Conservation (phyloP, 352 stramenopile genomes). For the Thalassiosira livingstoniorum region DNA sequence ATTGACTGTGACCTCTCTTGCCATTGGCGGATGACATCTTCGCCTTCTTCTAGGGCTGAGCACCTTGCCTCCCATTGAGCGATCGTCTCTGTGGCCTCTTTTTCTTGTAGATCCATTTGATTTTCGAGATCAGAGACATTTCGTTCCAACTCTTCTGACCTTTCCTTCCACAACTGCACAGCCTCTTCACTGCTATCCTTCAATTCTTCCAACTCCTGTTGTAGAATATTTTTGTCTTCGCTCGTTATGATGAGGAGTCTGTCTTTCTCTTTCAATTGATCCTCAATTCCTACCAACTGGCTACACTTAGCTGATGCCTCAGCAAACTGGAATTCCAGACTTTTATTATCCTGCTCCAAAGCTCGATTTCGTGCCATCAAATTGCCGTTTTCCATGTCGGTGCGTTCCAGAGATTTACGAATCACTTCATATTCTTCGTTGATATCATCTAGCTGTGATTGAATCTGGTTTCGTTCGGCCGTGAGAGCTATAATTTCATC, state of each 20-base stretch:
- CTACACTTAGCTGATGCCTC: conserved; percentile 23
- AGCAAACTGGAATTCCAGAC: conserved; percentile 47
- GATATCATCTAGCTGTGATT: conserved; percentile 47
- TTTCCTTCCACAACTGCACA: conserved; percentile 49
- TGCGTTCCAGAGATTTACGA: conserved; percentile 32
- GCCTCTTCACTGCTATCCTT: conserved; percentile 35
- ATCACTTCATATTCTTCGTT: conserved; percentile 41
- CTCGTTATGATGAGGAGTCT: conserved; percentile 32
- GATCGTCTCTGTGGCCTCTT: conserved; percentile 69
- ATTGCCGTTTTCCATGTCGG: conserved; percentile 48
- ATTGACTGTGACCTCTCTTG: conserved; percentile 53
- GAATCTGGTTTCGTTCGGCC: conserved; percentile 52
- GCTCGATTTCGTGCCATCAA: conserved; percentile 47
- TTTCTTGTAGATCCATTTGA: conserved; percentile 67
- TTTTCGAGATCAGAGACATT: conserved; percentile 49
- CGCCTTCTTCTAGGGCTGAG: conserved; percentile 52
- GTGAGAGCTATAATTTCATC: conserved; percentile 58
- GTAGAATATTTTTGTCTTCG: conserved; percentile 36
- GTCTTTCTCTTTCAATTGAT: conserved; percentile 54
- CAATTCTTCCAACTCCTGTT: conserved; percentile 37
- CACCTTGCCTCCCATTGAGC: conserved; percentile 68
- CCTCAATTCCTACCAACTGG: conserved; percentile 5
- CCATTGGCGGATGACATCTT: conserved; percentile 60
- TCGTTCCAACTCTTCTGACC: conserved; percentile 40
- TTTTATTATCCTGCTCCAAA: conserved; percentile 62